Conservation (phyloP, 192 early-diverging fungal species). For the Thoreauomyces humboldtii region DNA sequence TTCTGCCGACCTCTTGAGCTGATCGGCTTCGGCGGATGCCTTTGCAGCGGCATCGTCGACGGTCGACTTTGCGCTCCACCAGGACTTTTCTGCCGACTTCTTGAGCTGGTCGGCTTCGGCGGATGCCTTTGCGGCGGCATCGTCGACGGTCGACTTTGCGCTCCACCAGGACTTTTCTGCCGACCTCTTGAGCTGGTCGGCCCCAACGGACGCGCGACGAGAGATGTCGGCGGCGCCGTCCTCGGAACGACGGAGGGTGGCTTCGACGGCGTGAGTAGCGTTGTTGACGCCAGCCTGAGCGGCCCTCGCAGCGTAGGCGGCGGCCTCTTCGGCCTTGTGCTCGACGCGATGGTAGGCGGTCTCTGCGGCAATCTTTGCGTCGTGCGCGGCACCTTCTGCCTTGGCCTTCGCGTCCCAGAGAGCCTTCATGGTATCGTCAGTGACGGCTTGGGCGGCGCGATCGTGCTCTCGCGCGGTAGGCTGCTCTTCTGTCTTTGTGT, state of each 20-base stretch:
- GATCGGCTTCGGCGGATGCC: too few relatives aligned
- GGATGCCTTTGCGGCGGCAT: slow-evolving; percentile 3
- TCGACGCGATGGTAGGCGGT: slow-evolving; percentile 1
- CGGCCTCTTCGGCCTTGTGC: slow-evolving; percentile 2
- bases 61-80: slow-evolving; percentile 1
- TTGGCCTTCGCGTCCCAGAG: not conserved
- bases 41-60: not conserved
- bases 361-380: slow-evolving; percentile 1
- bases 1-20: slow-evolving; percentile 1
- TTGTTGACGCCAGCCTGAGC: slow-evolving; percentile 2
- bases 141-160: slow-evolving; percentile 1
- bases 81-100: not conserved
- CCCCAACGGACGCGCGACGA: slow-evolving; percentile 13
- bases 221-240: slow-evolving; percentile 15
- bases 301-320: not conserved
- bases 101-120: not conserved
- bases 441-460: slow-evolving; percentile 4
- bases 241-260: not conserved
- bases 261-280: not conserved
- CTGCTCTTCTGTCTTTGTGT: too few relatives aligned
- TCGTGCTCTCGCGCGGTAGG: too few relatives aligned
- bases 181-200: slow-evolving; percentile 3
- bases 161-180: not conserved
- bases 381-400: not conserved
- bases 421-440: not conserved